Conservation (phyloP, 2,329 filamentous ascomycete genomes). For the Rhinocladiella mackenziei region DNA sequence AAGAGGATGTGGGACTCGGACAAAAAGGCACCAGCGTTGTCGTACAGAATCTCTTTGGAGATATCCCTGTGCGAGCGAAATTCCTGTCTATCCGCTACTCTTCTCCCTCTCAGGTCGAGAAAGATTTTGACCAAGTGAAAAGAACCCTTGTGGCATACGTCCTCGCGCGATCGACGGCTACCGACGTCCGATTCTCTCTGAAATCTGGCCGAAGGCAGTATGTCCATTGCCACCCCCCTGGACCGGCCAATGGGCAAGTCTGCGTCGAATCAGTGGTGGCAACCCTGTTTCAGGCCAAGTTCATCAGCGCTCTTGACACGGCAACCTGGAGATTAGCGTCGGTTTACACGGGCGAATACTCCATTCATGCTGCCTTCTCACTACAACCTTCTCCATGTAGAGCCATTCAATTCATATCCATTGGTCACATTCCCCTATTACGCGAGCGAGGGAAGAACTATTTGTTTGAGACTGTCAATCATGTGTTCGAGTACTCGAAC, state of each 20-base stretch:
- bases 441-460: slow-evolving; percentile 56
- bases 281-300: slow-evolving; percentile 16
- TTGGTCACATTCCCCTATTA: slow-evolving; percentile 66
- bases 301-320: slow-evolving; percentile 37
- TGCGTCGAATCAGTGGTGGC: slow-evolving; percentile 10
- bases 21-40: slow-evolving; percentile 70
- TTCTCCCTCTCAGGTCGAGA: slow-evolving; percentile 51
- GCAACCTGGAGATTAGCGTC: slow-evolving; percentile 66
- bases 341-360: slow-evolving; percentile 59
- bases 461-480: slow-evolving; percentile 75
- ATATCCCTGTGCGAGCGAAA: slow-evolving; percentile 85
- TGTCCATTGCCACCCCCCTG: slow-evolving; percentile 3
- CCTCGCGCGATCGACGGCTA: slow-evolving; percentile 59
- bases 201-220: slow-evolving; percentile 2
- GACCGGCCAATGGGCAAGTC: not conserved
- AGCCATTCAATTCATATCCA: slow-evolving; percentile 72
- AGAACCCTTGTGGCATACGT: slow-evolving; percentile 59
- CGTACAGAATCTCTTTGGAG: slow-evolving; percentile 79
- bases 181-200: slow-evolving; percentile 8
- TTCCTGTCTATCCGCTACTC: slow-evolving; percentile 60
- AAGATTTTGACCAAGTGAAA: slow-evolving; percentile 63
- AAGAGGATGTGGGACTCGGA: slow-evolving; percentile 52
- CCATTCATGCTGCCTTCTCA: slow-evolving; percentile 68
- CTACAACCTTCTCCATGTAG: slow-evolving; percentile 64
- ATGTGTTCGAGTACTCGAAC: slow-evolving; percentile 67